A percentile compares a stretch with the other conserved stretches of the same genome.
These are phyloP conservation scores for Xylariaceae sp. DNA, from an alignment of 2,329 filamentous ascomycete species.

Conservation along the genomic window DNA sequence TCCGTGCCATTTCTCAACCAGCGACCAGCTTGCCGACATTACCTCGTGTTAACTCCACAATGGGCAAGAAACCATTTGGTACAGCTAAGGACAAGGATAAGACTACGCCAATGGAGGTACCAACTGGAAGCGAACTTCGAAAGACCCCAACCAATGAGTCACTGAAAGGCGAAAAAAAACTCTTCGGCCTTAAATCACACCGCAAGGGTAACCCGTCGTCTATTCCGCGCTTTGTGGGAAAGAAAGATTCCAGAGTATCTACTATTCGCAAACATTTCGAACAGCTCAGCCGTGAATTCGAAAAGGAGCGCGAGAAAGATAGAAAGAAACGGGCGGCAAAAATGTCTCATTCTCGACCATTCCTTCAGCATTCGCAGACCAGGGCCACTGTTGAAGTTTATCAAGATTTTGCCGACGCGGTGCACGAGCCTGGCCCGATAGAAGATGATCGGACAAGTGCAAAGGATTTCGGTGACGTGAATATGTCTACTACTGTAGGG, in stretches of 20 bases:
- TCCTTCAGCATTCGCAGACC: slow-evolving; percentile 85
- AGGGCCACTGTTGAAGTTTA: slow-evolving; percentile 97
- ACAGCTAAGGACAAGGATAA: slow-evolving; percentile 42
- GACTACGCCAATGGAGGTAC: slow-evolving; percentile 32
- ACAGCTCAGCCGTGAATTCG: slow-evolving; percentile 93
- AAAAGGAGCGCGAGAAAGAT: slow-evolving; percentile 90
- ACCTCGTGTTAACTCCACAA: slow-evolving; percentile 53
- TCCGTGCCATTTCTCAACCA: slow-evolving; percentile 61
- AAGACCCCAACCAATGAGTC: slow-evolving; percentile 48
- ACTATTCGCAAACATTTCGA: slow-evolving; percentile 96
- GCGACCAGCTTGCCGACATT: slow-evolving; percentile 47
- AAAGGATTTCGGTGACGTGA: slow-evolving; percentile 44
- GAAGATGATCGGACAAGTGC: slow-evolving; percentile 63
- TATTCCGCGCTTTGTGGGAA: slow-evolving; percentile 86
- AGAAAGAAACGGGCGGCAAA: slow-evolving; percentile 81
- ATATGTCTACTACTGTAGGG: slow-evolving; percentile 30
- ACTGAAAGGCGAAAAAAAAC: slow-evolving; percentile 71
- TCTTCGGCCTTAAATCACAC: slow-evolving; percentile 69
- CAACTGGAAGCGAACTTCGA: slow-evolving; percentile 42
- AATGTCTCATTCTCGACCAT: slow-evolving; percentile 76
- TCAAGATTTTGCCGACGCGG: slow-evolving; percentile 89
- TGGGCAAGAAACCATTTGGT: slow-evolving; percentile 49
- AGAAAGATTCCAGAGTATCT: slow-evolving; percentile 80
- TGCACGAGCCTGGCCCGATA: slow-evolving; percentile 75
- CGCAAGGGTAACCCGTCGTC: slow-evolving; percentile 71